Base-by-base conservation (phyloP, 768 basidiomycete species). In the Suillus tomentosus region DNA sequence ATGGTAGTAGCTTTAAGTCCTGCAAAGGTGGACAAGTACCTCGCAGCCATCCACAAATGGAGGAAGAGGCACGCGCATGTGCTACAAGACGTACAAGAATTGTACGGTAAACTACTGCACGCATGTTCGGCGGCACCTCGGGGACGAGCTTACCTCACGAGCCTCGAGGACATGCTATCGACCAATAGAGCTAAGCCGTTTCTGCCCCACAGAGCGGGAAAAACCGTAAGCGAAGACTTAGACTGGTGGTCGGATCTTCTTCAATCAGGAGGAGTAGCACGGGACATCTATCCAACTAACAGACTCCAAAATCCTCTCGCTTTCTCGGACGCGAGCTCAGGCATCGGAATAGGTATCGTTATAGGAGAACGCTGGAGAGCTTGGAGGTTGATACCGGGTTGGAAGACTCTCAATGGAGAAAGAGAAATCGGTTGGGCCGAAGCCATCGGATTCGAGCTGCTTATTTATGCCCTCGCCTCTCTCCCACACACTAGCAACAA, bases 21-120 rank as follows among this genome's bases (percentile, higher is more conserved):
- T 0, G 27, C 40, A 15, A 79, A 79, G 62, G 64, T 60, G 34
- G 34, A 54, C 15, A 76, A 78, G 60, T 79, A 79, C 63, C 45
- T 67, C 0, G 31, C 10, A 0, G 72, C 73, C 8, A 75, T 80
- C 6, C 6, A 60, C 0, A 65, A 67, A 3, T 80, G 77, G 78
- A 19, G 43, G 6, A 45, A 45, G 8, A 17, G 15, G 0, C 15
- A 1, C 0, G 5, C 40, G 6, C 40, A 17, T 5, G 1, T 17
- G 15, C 10, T 39, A 5, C 15, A 42, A 6, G 40, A 42, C 15
- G 15, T 42, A 6, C 40, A 42, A 13, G 4, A 42, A 17, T 13
- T 42, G 0, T 17, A 42, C 5, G 40, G 40, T 4, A 42, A 42
- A 17, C 13, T 42, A 17, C 15, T 42, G 1, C 40, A 42, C 5